Evolutionary conservation across 345 rosid genomes (phyloP), one percentile per base, ranked within the genome.

Genomic region (Theobroma cacao): DNA sequence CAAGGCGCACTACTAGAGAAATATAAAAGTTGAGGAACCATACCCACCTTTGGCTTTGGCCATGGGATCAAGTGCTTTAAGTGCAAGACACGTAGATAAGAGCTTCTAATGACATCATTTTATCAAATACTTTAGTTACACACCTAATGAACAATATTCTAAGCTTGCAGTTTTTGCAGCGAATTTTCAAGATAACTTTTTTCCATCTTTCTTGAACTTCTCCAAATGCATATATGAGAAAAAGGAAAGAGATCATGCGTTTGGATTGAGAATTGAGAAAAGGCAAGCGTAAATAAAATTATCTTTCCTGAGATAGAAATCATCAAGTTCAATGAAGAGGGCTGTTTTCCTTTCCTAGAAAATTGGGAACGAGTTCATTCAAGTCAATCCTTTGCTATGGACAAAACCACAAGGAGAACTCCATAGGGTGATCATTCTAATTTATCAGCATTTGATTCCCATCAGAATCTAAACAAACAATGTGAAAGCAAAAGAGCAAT

Each of bases 21-120:
- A 65, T 65, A 65, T 38, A 9, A 65, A 65, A 28, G 58, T 45
- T 28, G 40, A 69, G 24, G 58, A 47, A 4, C 58, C 74, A 8
- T 41, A 41, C 45, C 45, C 45, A 28, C 38, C 13, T 47, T 47
- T 47, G 74, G 58, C 58, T 45, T 47, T 47, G 24, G 4, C 14
- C 40, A 11, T 15, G 38, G 15, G 14, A 45, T 69, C 58, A 17
- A 47, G 5, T 14, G 22, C 55, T 65, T 41, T n/a, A 47, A 47
- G 74, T 69, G 58, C 74, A 45, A 28, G 24, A 47, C 74, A 30
- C 74, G 56, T 69, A 47, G 74, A 47, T 18, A 15, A 69, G 40
- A 69, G 24, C 18, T n/a, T n/a, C 15, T 1, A 30, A 17, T 28
- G 74, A 28, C 74, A 7, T 28, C 71, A 40, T 43, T 67, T 65